Base-by-base conservation (phyloP, 176 grass and related monocot genomes). In the Aegilops bicornis region DNA sequence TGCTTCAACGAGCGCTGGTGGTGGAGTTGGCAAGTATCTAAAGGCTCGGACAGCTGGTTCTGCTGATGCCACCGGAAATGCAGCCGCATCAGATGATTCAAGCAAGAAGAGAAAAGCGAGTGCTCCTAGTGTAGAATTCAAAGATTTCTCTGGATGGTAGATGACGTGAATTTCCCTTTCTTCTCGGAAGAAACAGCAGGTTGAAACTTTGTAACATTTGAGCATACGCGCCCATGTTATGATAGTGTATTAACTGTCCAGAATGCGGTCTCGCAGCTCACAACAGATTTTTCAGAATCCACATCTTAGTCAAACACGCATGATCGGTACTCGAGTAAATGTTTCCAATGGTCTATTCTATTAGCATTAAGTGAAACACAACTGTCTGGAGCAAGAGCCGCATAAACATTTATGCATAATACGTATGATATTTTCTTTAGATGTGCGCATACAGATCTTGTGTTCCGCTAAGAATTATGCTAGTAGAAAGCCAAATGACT, bases 71-170 rank as follows among this genome's bases (percentile, higher is more conserved):
- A 71, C 50, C 20, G 78, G 77, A 89, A 88, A 90, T 80, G 87
- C 30, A 23, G 37, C 72, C 2, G 32, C 69, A 10, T 50, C 80
- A 73, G 90, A 91, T 58, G 89, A 94, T 23, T 91, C 91, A 2
- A 92, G 78, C 70, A 98, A 98, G 88, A 98, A 96, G 89, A 98
- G 91, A 62, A 98, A 94, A 95, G 84, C 62, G 4, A 75, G 73
- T 42, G 83, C 86, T 69, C 86, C 90, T 82, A 85, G 72, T 70
- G 89, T 90, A 78, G 90, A 90, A 66, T 98, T 90, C 63, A 98
- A 95, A 77, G 89, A 98, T 83, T 98, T 98, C 74, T 94, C 91
- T 79, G 91, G 88, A 63, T 98, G 96, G 96, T 98, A 95, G 87
- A 84, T 65, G 6, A 65, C 61, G 15, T 45, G 64, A 48, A 64